Percentiles rank a stretch among this genome's conserved stretches.
These are phyloP conservation scores for Diplogelasinospora grovesii DNA, from an alignment of 495 filamentous ascomycete genomes.

Conservation along the genomic window DNA sequence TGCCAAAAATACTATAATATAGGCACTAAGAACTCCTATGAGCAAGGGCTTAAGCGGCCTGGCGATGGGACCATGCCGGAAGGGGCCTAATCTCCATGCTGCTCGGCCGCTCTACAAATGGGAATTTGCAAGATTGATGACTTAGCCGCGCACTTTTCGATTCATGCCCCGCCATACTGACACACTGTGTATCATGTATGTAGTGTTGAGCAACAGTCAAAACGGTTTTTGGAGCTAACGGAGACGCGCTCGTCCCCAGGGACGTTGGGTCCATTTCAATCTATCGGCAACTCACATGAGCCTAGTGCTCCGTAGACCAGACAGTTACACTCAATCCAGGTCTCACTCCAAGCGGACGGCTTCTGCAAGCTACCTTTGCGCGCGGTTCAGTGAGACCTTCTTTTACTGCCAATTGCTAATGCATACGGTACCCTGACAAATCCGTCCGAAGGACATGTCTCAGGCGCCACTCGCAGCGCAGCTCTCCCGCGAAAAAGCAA, in stretches of 20 bases:
- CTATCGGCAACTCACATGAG: conserved; percentile 9
- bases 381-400: background rate
- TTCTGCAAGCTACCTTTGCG: background rate
- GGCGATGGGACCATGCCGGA: conserved; percentile 5
- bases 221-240: too few species aligned
- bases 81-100: conserved; percentile 5
- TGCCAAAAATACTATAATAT: conserved; percentile 1
- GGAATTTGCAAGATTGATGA: conserved; percentile 16
- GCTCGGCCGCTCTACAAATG: conserved; percentile 6
- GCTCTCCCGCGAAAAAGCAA: too few species aligned
- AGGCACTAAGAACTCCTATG: background rate
- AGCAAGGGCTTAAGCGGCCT: conserved; percentile 3
- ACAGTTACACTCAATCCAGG: too few species aligned
- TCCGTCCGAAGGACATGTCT: conserved; percentile 2
- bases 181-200: too few species aligned
- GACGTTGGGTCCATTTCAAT: conserved; percentile 2
- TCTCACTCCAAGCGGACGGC: background rate
- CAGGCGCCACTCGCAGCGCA: background rate
- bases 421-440: too few species aligned
- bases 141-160: conserved; percentile 23
- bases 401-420: background rate
- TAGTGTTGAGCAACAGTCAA: too few species aligned
- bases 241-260: conserved; percentile 1
- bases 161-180: too few species aligned
- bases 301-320: background rate